These are phyloP conservation scores for Aspergillus transmontanensis DNA, from an alignment of 2,329 filamentous ascomycete species.

Conservation along the genomic window DNA sequence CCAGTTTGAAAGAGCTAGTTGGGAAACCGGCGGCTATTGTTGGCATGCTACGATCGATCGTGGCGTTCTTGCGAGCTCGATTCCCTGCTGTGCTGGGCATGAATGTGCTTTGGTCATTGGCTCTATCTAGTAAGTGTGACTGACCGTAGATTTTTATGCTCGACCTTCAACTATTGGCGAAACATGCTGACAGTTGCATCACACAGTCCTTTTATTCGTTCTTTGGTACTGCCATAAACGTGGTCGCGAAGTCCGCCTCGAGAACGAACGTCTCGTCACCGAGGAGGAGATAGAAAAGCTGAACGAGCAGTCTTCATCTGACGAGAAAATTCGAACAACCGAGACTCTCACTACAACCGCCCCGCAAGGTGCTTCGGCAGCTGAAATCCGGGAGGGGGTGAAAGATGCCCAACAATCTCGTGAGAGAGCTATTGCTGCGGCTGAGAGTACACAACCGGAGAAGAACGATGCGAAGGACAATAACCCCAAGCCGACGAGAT, in stretches of 20 bases:
- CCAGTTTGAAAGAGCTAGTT: conserved; percentile 75
- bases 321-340: conserved; percentile 34
- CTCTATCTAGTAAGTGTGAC: conserved; percentile 72
- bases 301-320: conserved; percentile 39
- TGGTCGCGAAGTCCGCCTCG: conserved; percentile 79
- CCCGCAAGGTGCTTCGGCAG: conserved; percentile 41
- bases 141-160: not conserved
- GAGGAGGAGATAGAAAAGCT: conserved; percentile 47
- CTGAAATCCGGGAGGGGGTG: conserved; percentile 44
- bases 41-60: conserved; percentile 83
- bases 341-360: conserved; percentile 46
- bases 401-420: conserved; percentile 40
- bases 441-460: conserved; percentile 12
- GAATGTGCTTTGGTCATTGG: conserved; percentile 87
- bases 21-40: conserved; percentile 86
- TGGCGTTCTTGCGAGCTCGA: conserved; percentile 80
- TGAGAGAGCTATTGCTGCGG: conserved; percentile 24
- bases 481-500: conserved; percentile 28
- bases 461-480: conserved; percentile 5
- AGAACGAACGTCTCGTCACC: conserved; percentile 57
- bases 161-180: not conserved
- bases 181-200: conserved; percentile 2
- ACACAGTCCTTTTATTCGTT: conserved; percentile 81
- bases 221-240: conserved; percentile 99
- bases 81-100: conserved; percentile 92